These are phyloP conservation scores for Fusarium secorum DNA, from an alignment of 2,329 filamentous ascomycete genomes.

Conservation along the genomic window DNA sequence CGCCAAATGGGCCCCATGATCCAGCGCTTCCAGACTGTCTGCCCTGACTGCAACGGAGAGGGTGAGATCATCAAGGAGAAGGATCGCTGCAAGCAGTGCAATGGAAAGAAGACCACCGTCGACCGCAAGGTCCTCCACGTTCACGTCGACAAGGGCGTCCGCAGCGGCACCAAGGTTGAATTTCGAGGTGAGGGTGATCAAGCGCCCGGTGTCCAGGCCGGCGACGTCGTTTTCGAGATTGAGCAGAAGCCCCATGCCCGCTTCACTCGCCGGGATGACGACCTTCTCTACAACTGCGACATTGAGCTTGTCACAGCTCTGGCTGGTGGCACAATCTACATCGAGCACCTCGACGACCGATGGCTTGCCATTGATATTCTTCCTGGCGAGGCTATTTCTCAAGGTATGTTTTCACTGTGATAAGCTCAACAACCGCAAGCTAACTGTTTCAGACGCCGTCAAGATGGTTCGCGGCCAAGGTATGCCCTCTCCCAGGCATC, in stretches of 20 bases:
- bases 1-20: slow-evolving; percentile 99
- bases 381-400: slow-evolving; percentile 92
- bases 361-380: slow-evolving; percentile 95
- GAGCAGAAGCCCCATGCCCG: slow-evolving; percentile 98
- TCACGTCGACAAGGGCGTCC: slow-evolving; percentile 93
- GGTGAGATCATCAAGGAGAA: slow-evolving; percentile 96
- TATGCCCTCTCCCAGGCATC: slow-evolving; percentile 95
- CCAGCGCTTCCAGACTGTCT: slow-evolving; percentile 98
- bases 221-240: slow-evolving; percentile 98
- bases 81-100: slow-evolving; percentile 96
- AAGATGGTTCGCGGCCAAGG: slow-evolving; percentile 96
- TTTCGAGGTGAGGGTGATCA: slow-evolving; percentile 98
- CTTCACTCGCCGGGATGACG: slow-evolving; percentile 96
- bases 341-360: slow-evolving; percentile 96
- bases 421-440: slow-evolving; percentile 5
- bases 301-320: slow-evolving; percentile 96
- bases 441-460: slow-evolving; percentile 71
- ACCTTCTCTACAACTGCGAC: slow-evolving; percentile 92
- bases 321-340: slow-evolving; percentile 86
- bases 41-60: slow-evolving; percentile 97
- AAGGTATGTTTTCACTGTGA: slow-evolving; percentile 67
- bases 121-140: slow-evolving; percentile 99
- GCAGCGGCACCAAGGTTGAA: slow-evolving; percentile 93
- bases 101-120: slow-evolving; percentile 96
- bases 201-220: slow-evolving; percentile 88